Base-by-base conservation (phyloP, 805 yeast genomes). In the Henningerozyma blattae region DNA sequence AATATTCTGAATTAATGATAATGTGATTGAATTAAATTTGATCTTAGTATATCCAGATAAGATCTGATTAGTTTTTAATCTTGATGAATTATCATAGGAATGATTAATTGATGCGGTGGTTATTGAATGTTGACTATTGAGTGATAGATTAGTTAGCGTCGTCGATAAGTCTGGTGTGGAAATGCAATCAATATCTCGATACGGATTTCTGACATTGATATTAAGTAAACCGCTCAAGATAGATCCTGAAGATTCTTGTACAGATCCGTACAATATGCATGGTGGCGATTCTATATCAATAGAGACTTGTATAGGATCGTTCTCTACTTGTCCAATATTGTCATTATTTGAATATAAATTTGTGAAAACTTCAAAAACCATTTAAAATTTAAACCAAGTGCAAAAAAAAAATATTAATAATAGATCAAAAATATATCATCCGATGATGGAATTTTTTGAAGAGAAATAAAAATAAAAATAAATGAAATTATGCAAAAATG, bases 251-350 rank as follows among this genome's bases (percentile, higher is more conserved):
- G 91, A 75, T 38, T 83, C 91, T 7, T 59, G 55, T 3, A 87
- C 80, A 1, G 68, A 58, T 0, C 98, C 98, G 50, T 82, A 89
- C 35, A 91, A 60, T 30, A 84, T 72, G 26, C 87, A 67, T 0
- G 99, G 98, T 1, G 97, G 97, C 2, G 93, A 78, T 52, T 91
- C 99, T 16, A 91, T 62, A 26, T 67, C 65, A 22, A 87, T 67
- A 1, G 75, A 52, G 10, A 83, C 56, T 22, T 68, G 62, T 22
- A 70, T 54, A 1, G 70, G 69, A 25, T 54, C 15, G 17, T n/a
- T 7, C n/a, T n/a, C n/a, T n/a, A n/a, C n/a, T n/a, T n/a, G n/a
- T n/a, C n/a, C n/a, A n/a, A n/a, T n/a, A n/a, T n/a, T n/a, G n/a
- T n/a, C n/a, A n/a, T n/a, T n/a, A n/a, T n/a, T n/a, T n/a, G n/a